These are phyloP conservation scores for Geotrichum fermentans DNA, from an alignment of 1,139 yeast species.

Conservation along the genomic window DNA sequence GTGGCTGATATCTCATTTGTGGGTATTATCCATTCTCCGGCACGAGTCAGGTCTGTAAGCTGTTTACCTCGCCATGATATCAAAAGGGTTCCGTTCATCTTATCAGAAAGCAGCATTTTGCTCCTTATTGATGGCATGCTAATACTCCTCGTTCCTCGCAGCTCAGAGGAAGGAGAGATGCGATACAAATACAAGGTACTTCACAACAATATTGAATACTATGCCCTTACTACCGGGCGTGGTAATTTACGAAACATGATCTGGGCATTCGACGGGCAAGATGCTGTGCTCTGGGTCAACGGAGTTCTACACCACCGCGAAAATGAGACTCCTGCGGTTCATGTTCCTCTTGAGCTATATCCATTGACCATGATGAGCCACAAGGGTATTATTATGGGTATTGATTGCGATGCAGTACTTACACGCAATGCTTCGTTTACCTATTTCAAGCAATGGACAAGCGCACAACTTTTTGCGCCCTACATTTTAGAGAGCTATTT, in stretches of 20 bases:
- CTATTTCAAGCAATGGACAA: conserved; percentile 35
- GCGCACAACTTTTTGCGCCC: conserved; percentile 39
- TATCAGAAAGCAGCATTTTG: conserved; percentile 28
- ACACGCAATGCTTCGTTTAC: conserved; percentile 36
- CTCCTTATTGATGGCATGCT: conserved; percentile 38
- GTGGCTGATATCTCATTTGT: conserved; percentile 33
- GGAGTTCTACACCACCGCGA: conserved; percentile 16
- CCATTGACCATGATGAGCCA: conserved; percentile 40
- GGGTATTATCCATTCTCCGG: conserved; percentile 38
- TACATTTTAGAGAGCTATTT: conserved; percentile 36
- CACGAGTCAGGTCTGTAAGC: conserved; percentile 35
- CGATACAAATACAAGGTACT: conserved; percentile 26
- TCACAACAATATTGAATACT: conserved; percentile 32
- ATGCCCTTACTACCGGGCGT: conserved; percentile 25
- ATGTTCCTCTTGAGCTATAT: conserved; percentile 38
- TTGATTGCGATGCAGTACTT: conserved; percentile 38
- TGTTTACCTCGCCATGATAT: conserved; percentile 23
- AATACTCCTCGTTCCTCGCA: conserved; percentile 26
- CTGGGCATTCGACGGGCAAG: conserved; percentile 44
- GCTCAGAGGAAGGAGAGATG: conserved; percentile 18
- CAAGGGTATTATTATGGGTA: conserved; percentile 41
- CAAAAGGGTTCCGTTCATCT: conserved; percentile 7
- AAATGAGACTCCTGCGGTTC: conserved; percentile 17
- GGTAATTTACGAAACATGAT: conserved; percentile 28
- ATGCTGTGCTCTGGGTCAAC: conserved; percentile 35